Conservation (phyloP, 202 grass and related monocot genomes). For the Musa balbisiana region DNA sequence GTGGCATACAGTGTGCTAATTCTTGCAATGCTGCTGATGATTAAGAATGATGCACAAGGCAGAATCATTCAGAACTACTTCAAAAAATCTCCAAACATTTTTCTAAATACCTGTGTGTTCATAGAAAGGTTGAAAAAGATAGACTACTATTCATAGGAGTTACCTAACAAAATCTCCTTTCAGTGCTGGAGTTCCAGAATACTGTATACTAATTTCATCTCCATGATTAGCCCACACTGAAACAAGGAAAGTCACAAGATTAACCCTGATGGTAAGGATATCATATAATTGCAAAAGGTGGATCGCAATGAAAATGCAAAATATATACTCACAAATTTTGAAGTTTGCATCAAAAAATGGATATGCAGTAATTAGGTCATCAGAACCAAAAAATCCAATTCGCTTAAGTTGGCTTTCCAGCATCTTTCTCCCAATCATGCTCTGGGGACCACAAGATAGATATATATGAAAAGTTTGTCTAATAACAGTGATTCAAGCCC, state of each 20-base stretch:
- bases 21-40: no score
- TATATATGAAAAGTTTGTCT: conserved; percentile 1
- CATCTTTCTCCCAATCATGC: conserved; percentile 84
- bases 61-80: no score
- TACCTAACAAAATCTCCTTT: conserved; percentile 99
- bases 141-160: conserved; percentile 1
- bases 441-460: conserved; percentile 44
- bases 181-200: conserved; percentile 93
- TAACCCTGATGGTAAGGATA: background rate
- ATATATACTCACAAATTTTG: conserved; percentile 67
- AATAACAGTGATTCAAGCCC: no score
- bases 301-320: background rate
- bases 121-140: no score
- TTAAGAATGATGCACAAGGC: no score
- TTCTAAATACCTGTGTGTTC: no score
- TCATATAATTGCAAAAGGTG: background rate
- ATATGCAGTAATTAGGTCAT: conserved; percentile 42
- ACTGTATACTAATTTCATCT: conserved; percentile 95
- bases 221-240: conserved; percentile 99
- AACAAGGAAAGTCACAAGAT: conserved; percentile 17
- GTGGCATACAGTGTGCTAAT: no score
- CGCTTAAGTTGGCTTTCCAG: conserved; percentile 68
- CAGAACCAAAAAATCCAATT: conserved; percentile 50
- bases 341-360: conserved; percentile 71
- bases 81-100: no score